Evolutionary conservation across 2,329 filamentous ascomycete species (phyloP), one percentile per base, ranked within the genome.

Genomic region (Phialophora macrospora): DNA sequence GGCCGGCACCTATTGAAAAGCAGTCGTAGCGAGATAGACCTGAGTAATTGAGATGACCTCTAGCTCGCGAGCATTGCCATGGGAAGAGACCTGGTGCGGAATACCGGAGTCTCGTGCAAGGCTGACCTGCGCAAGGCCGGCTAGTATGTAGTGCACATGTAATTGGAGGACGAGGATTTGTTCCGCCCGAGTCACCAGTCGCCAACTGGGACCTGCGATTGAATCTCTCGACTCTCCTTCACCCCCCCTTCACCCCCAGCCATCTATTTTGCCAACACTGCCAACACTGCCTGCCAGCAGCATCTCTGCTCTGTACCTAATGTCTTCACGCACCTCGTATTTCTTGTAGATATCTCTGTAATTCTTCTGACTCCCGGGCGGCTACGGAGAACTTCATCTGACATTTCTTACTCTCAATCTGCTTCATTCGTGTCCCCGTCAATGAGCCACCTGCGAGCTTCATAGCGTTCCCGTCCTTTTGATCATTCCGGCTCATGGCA

Each of bases 1-100:
- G 82, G 95, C 94, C 80, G 72, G 72, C 32, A 73, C 72, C 41
- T 71, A 72, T 46, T 72, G 62, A 61, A 34, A 12, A 62, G 22
- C 22, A 54, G 14, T 20, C 38, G 14, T 44, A n/a, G 17, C 7
- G 17, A 51, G 49, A 28, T 30, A 17, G 56, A 56, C 9, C 20
- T 52, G 9, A n/a, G 41, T 12, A 41, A n/a, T 12, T 12, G 4
- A 14, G 8, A 28, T 9, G 41, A 3, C 38, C 24, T 34, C 32
- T 20, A 6, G 20, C 20, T 22, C 22, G 14, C 48, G 24, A 26
- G 24, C 8, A 26, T 57, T 32, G 38, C 38, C 17, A n/a, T 20
- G 38, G 38, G n/a, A n/a, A 44, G 38, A 44, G 22, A 20, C 14
- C 14, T 59, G 38, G 1, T 34, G 41, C 12, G n/a, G 34, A 24